Percentiles rank a stretch among this genome's conserved stretches.
Evolutionary conservation across 169 alveolate genomes (phyloP).

Genomic region (Prorocentrum cordatum): DNA sequence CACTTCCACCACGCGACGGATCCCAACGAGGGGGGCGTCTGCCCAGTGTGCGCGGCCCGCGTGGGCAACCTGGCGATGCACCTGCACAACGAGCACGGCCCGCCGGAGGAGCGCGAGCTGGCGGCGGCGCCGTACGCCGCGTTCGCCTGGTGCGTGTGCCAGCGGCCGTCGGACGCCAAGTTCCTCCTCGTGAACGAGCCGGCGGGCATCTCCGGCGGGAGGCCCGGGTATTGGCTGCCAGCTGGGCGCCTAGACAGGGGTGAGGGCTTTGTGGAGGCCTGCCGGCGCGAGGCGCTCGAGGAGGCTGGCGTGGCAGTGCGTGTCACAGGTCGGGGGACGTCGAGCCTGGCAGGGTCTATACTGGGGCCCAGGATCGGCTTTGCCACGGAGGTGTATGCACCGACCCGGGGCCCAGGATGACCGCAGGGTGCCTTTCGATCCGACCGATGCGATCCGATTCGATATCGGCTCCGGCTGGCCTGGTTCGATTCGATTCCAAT

Average conservation of each 20-base stretch:
- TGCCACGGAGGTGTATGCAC: too few relatives aligned
- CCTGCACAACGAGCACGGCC: constrained; percentile 41
- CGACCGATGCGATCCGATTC: too few relatives aligned
- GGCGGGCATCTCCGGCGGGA: constrained; percentile 48
- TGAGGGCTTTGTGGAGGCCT: constrained; percentile 25
- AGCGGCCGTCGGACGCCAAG: neutral
- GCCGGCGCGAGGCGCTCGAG: constrained; percentile 37
- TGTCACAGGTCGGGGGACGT: too few relatives aligned
- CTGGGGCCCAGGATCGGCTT: too few relatives aligned
- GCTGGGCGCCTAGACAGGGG: constrained; percentile 57
- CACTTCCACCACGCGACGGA: constrained; percentile 32
- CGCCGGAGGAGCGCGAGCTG: constrained; percentile 25
- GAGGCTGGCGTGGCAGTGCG: constrained; percentile 29
- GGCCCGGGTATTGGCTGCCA: constrained; percentile 47
- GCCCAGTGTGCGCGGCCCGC: constrained; percentile 32
- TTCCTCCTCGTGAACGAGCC: constrained; percentile 24
- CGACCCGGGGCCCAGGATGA: too few relatives aligned
- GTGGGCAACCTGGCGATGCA: constrained; percentile 8
- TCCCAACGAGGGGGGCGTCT: neutral
- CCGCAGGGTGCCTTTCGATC: too few relatives aligned
- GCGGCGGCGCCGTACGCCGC: constrained; percentile 14
- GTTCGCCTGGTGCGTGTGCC: constrained; percentile 55
- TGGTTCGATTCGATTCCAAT: too few relatives aligned
- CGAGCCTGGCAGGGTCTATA: too few relatives aligned
- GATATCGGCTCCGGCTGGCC: too few relatives aligned